Conservation (phyloP, 2,329 filamentous ascomycete genomes). For the Botrytis byssoidea region DNA sequence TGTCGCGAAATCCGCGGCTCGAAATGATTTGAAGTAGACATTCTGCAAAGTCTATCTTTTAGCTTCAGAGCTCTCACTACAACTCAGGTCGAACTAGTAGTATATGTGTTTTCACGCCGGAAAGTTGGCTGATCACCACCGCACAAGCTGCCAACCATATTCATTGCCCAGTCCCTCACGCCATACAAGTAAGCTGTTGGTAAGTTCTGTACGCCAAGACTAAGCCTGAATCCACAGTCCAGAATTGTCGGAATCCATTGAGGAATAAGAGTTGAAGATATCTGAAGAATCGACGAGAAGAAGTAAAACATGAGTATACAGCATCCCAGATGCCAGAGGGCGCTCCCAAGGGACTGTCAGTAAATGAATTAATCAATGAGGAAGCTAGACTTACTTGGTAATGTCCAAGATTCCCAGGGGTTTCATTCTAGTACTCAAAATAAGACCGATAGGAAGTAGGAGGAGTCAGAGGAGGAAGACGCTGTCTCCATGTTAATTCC, state of each 20-base stretch:
- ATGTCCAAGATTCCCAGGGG: background rate
- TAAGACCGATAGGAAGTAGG: background rate
- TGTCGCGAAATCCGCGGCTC: background rate
- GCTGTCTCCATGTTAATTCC: background rate
- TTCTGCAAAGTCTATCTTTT: background rate
- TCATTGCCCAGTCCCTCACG: background rate
- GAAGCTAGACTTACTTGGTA: background rate
- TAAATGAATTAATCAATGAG: accelerated
- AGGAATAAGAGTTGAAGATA: background rate
- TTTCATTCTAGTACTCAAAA: background rate
- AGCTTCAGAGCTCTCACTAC: background rate
- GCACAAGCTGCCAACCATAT: background rate
- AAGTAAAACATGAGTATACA: background rate
- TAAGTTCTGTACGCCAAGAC: background rate
- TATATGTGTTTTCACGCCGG: background rate
- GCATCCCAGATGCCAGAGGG: background rate
- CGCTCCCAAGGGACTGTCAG: background rate
- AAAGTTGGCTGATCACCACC: background rate
- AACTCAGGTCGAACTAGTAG: background rate
- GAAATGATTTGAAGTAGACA: background rate
- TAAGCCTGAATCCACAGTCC: background rate
- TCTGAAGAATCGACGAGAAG: background rate
- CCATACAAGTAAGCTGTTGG: background rate
- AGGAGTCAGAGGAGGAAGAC: background rate
- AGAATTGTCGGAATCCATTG: background rate